Base-by-base conservation (phyloP, 768 basidiomycete species). In the Amanita pallidorosea region DNA sequence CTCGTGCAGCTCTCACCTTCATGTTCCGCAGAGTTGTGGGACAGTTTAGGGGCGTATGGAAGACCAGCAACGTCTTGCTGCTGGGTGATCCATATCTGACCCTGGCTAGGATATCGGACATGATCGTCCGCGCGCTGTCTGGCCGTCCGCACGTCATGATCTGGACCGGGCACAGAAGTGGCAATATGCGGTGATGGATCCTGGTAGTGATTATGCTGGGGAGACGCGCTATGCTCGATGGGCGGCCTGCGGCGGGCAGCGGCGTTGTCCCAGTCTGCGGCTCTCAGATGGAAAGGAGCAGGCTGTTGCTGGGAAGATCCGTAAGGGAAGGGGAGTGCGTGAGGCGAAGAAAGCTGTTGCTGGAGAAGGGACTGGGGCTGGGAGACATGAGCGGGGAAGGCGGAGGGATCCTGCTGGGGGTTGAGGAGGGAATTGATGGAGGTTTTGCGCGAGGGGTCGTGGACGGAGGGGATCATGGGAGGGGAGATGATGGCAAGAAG, bases 11-110 rank as follows among this genome's bases (percentile, higher is more conserved):
- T 60, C 59, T 60, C 59, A 80, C 81, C 71, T 48, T 76, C 72
- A 53, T 79, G 75, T 57, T 81, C 79, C 56, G 76, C 79, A 50
- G 79, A 72, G 62, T 76, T 80, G 7, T 72, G 54, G 35, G 76
- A 60, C 45, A 67, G 66, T 49, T 72, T 65, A 35, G 50, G 50
- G 36, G 65, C 68, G 56, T 77, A 80, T n/a, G 66, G 52, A 56
- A 67, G 63, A 47, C 53, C 57, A 1, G 68, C 48, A 20, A 33
- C 20, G 15, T 42, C 49, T 50, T 49, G 58, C 40, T 40, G 49
- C 20, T 46, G 33, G 13, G 18, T 23, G 38, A 41, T 48, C 66
- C 70, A 73, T 4, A 63, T 54, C 18, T 57, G 55, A 9, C 23
- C 33, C 23, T 45, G 50, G 11, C n/a, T 33, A 20, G 41, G 8